These are phyloP conservation scores for Centaurea solstitialis DNA, from an alignment of 129 eudicot species.

Conservation along the genomic window DNA sequence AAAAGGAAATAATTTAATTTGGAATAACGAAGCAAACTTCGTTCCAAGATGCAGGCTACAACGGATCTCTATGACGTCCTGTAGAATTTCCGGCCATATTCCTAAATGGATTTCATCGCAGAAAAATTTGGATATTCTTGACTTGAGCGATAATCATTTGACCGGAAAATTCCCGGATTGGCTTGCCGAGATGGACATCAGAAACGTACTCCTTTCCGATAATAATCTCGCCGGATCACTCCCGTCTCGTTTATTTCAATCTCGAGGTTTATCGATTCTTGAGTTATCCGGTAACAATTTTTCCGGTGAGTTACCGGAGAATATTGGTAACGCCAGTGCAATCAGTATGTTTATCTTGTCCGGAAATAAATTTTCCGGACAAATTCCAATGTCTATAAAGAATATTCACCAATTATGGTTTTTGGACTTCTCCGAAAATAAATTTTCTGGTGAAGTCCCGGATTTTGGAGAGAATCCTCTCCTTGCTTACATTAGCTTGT, in stretches of 20 bases:
- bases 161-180: conserved; percentile 47
- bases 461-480: conserved; percentile 41
- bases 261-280: conserved; percentile 16
- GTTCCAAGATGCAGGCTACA: too few species aligned
- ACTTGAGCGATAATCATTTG: conserved; percentile 40
- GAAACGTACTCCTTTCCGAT: conserved; percentile 31
- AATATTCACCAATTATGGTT: conserved; percentile 7
- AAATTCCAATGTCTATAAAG: conserved; percentile 49
- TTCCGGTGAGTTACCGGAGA: conserved; percentile 55
- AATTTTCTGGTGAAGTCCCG: conserved; percentile 52
- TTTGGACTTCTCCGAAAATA: conserved; percentile 58
- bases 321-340: conserved; percentile 46
- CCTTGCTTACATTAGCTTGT: conserved; percentile 51
- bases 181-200: conserved; percentile 45
- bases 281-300: conserved; percentile 45
- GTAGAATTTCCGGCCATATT: conserved; percentile 24
- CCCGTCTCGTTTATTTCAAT: conserved; percentile 41
- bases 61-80: too few species aligned
- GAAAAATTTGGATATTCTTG: conserved; percentile 25
- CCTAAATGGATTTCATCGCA: conserved; percentile 46
- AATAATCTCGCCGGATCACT: conserved; percentile 38
- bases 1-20: too few species aligned
- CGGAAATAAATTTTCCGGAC: conserved; percentile 51
- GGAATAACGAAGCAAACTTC: too few species aligned
- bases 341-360: conserved; percentile 56